Conservation (phyloP, 1,284 basidiomycete species). For the Albatrellus sp. region DNA sequence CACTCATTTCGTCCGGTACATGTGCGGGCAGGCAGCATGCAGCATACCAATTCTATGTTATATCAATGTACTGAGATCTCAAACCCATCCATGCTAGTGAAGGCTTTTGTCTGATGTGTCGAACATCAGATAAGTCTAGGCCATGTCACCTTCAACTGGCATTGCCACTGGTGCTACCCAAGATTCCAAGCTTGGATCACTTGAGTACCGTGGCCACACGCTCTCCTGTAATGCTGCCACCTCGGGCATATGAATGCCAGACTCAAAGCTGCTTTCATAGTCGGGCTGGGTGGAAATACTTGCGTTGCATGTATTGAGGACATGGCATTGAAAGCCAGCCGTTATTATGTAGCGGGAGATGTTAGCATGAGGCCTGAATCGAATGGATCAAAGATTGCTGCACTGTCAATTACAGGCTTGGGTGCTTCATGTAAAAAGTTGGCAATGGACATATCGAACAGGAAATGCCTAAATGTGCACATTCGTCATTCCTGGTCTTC, state of each 20-base stretch:
- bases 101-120: slow-evolving; percentile 36
- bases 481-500: slow-evolving; percentile 38
- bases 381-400: slow-evolving; percentile 51
- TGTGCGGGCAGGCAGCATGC: too few relatives aligned
- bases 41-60: too few relatives aligned
- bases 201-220: slow-evolving; percentile 6
- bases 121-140: slow-evolving; percentile 49
- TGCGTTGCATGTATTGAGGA: slow-evolving; percentile 13
- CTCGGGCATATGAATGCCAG: slow-evolving; percentile 31
- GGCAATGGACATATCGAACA: slow-evolving; percentile 3
- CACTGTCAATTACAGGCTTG: slow-evolving; percentile 24
- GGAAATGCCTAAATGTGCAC: slow-evolving; percentile 22
- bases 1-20: too few relatives aligned
- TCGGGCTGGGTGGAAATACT: slow-evolving; percentile 6
- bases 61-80: too few relatives aligned
- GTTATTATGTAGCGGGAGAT: slow-evolving; percentile 10
- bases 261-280: slow-evolving; percentile 56
- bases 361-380: slow-evolving; percentile 43
- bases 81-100: too few relatives aligned
- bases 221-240: slow-evolving; percentile 13
- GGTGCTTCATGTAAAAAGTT: slow-evolving; percentile 24
- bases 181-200: slow-evolving; percentile 42
- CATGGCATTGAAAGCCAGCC: slow-evolving; percentile 6
- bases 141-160: slow-evolving; percentile 22
- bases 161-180: slow-evolving; percentile 24